A percentile compares a stretch with the other conserved stretches of the same genome.
Conservation (phyloP, 257 asterid species). For the Forsythia suspensa region DNA sequence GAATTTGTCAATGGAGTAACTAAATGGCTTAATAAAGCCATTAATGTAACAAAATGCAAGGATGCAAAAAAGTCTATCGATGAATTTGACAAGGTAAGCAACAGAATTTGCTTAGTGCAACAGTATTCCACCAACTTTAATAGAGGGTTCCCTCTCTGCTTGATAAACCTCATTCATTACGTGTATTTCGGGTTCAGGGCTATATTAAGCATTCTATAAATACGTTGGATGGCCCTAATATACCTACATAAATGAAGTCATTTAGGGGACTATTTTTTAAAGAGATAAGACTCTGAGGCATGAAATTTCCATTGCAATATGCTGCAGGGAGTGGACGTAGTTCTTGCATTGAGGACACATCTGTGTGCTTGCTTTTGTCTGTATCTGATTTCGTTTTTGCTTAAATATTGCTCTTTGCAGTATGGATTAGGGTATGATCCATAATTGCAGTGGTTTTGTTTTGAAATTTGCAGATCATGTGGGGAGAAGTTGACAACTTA, state of each 20-base stretch:
- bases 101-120: background rate
- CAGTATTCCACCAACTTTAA: background rate
- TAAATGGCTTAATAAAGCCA: slow-evolving; percentile 50
- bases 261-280: too few species aligned
- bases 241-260: too few species aligned
- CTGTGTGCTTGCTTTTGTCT: background rate
- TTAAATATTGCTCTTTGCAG: background rate
- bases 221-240: too few species aligned
- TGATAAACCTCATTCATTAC: background rate
- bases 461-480: slow-evolving; percentile 37
- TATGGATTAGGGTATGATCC: background rate
- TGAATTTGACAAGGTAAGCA: slow-evolving; percentile 42
- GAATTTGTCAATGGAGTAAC: slow-evolving; percentile 44
- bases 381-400: background rate
- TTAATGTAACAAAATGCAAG: slow-evolving; percentile 23
- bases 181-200: too few species aligned
- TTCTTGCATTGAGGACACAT: background rate
- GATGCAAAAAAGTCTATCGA: slow-evolving; percentile 26
- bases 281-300: too few species aligned
- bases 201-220: too few species aligned
- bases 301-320: too few species aligned
- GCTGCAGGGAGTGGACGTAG: background rate
- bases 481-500: slow-evolving; percentile 39
- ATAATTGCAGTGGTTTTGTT: slow-evolving; percentile 8
- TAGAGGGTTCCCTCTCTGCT: background rate